Evolutionary conservation across 805 yeast genomes (phyloP), one percentile per base, ranked within the genome.

Genomic region (Isabelozyma pseudorhagii): DNA sequence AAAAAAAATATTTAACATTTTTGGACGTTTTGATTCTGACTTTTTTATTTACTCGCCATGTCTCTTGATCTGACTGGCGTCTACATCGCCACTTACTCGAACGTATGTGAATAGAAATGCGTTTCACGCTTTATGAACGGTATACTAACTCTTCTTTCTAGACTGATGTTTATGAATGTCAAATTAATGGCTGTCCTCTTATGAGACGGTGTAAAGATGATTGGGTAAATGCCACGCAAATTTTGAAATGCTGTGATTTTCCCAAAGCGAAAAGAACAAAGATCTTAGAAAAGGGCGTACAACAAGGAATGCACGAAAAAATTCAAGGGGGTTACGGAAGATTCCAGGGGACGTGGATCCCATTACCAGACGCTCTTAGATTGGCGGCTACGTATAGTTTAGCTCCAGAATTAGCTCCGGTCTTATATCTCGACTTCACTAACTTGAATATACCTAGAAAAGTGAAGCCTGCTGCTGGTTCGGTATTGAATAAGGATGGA

Each of bases 201-300:
- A 94, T 94, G 98, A 81, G 98, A 59, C 77, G 98, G 50, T 84
- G 89, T 52, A 77, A 80, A 45, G 99, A 94, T 65, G 88, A 92
- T 58, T 94, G 98, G 98, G 90, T 94, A 51, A 93, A 93, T 68
- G 98, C 98, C 10, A 93, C 98, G 25, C 98, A 93, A 65, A 89
- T 93, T 44, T 75, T 93, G 53, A 93, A 93, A 66, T 92, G 93
- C 41, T 97, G 97, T 44, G 85, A 88, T 63, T 91, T 91, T 66
- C 96, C 97, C 52, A 92, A 92, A 68, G 97, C 97, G 1, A 90
- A 88, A 66, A 74, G 98, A 56, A 92, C 97, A 15, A 85, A 96
- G 59, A 90, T 92, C 53, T 77, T 92, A 58, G 98, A 92, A 64
- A 83, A 87, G 60, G 97, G 92, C 54, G 96, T 93, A n/a, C 97